Evolutionary conservation across 805 yeast species (phyloP).

Genomic region (Candida bentonensis): DNA sequence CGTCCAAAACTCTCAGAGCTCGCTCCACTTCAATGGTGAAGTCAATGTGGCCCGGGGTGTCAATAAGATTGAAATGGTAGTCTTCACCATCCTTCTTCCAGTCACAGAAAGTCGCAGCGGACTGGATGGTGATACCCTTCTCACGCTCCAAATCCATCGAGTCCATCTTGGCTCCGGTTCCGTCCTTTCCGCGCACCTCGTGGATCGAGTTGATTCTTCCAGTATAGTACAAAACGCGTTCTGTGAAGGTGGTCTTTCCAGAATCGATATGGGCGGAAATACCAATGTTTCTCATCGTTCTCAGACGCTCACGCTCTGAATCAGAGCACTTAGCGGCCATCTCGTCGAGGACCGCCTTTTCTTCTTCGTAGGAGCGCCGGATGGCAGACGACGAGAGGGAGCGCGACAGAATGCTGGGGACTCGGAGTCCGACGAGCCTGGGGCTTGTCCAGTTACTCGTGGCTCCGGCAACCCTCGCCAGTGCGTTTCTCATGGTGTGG

Average conservation of each 20-base stretch:
- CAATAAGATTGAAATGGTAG: conserved; percentile 88
- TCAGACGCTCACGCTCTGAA: conserved; percentile 28
- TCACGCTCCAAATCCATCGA: conserved; percentile 98
- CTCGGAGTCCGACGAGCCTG: no score
- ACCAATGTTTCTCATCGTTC: conserved; percentile 80
- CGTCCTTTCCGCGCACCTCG: conserved; percentile 89
- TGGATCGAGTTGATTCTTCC: conserved; percentile 95
- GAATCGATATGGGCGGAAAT: conserved; percentile 97
- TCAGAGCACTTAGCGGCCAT: conserved; percentile 19
- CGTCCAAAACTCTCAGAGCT: conserved; percentile 94
- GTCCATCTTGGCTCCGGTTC: conserved; percentile 99
- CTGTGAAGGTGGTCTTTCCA: conserved; percentile 96
- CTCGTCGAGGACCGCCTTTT: conserved; percentile 15
- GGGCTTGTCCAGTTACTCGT: no score
- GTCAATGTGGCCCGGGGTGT: conserved; percentile 98
- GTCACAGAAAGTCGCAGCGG: conserved; percentile 96
- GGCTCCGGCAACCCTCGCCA: no score
- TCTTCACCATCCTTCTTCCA: conserved; percentile 57
- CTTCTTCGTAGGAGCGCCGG: conserved; percentile 17
- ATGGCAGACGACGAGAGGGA: conserved; percentile 2
- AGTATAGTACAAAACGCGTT: conserved; percentile 88
- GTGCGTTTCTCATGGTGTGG: no score
- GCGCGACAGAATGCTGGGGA: no score
- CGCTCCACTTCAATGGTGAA: conserved; percentile 98
- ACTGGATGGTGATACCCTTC: conserved; percentile 96